These are phyloP conservation scores for Fusarium haematococcum DNA, from an alignment of 2,329 filamentous ascomycete genomes.

Conservation along the genomic window DNA sequence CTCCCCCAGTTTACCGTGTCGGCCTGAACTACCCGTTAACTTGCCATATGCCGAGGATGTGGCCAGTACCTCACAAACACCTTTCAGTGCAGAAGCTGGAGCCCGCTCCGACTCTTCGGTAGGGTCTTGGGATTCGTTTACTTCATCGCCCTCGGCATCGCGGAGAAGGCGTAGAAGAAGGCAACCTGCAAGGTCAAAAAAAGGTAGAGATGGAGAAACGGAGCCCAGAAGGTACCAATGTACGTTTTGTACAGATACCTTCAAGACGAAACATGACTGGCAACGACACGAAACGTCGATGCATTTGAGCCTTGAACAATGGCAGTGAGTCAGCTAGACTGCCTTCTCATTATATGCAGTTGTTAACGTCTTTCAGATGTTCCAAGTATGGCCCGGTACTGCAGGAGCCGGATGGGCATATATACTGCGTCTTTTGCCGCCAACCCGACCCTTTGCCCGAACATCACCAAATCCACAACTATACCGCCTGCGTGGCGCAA, in stretches of 20 bases:
- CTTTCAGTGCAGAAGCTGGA: neutral
- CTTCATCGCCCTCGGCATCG: neutral
- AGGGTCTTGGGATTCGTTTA: neutral
- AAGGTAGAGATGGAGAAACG: neutral
- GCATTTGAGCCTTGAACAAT: neutral
- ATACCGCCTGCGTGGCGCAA: neutral
- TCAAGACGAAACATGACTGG: constrained; percentile 28
- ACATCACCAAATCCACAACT: neutral
- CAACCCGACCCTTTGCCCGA: neutral
- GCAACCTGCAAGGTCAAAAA: neutral
- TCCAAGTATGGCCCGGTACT: neutral
- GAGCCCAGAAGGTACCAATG: constrained; percentile 23
- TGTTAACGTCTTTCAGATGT: neutral
- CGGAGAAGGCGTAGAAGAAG: neutral
- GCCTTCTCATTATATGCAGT: neutral
- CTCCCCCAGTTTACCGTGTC: neutral
- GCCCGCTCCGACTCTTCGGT: neutral
- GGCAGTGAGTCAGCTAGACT: neutral
- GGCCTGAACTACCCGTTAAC: neutral
- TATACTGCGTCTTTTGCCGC: neutral
- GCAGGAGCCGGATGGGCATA: neutral
- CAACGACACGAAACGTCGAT: constrained; percentile 13
- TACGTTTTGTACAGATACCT: constrained; percentile 20
- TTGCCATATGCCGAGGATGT: neutral
- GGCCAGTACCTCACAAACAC: neutral